Base-by-base conservation (phyloP, 352 stramenopile species). In the Globisporangium abappressorium region DNA sequence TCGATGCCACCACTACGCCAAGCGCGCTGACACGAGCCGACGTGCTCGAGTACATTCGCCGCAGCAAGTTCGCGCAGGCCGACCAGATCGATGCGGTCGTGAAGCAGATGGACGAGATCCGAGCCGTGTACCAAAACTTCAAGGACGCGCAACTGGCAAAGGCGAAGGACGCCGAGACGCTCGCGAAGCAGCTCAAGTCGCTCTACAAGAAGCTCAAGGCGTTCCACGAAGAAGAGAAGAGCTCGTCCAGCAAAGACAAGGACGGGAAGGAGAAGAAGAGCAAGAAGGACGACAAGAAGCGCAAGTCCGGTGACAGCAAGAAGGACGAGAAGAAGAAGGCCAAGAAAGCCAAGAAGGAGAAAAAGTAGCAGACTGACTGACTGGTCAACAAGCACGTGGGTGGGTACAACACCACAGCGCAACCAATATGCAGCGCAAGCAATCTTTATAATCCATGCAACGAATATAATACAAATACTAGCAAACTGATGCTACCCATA, bases 191-290 rank as follows among this genome's bases (percentile, higher is more conserved):
- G 70, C 76, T 95, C 43, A 95, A 95, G 63, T 70, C 80, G 14
- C 77, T 92, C 26, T 96, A 96, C 76, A 96, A 96, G 74, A 92
- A 91, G 68, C 83, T 96, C n/a, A 94, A 94, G 77, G 70, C 75
- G 18, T 94, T 96, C 66, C 75, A 93, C 66, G 72, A 86, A 15
- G 84, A 92, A 2, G 77, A 90, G 41, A 58, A 69, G 34, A 54
- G 49, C 38, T 46, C 38, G 12, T 46, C 38, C 73, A 58, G 66
- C 26, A 66, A 73, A 46, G 79, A 83, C 49, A 77, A 90, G 69
- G 84, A 90, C 57, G 71, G 24, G 14, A 69, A 69, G 30, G 41
- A 62, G 24, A 84, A 90, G 64, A 78, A 89, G 7, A 80, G 81
- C 62, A 89, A 91, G 74, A 89, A 92, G 58, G 74, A 81, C 51